These are phyloP conservation scores for Wickerhamiella azyma DNA, from an alignment of 805 yeast genomes.

Conservation along the genomic window DNA sequence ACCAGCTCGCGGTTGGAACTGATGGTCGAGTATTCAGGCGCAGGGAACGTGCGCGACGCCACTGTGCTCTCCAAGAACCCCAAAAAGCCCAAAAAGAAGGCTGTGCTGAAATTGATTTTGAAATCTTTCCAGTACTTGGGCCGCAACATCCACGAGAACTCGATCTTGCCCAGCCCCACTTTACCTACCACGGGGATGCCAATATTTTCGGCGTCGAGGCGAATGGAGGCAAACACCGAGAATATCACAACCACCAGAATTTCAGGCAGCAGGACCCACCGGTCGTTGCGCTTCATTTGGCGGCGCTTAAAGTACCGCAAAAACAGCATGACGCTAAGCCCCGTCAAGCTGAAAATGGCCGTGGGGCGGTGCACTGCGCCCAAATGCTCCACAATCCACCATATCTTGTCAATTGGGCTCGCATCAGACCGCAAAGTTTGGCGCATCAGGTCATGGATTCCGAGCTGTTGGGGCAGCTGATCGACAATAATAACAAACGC, in stretches of 20 bases:
- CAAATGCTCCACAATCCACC: slow-evolving; percentile 40
- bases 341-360: slow-evolving; percentile 40
- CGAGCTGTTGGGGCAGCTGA: slow-evolving; percentile 59
- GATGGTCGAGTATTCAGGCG: slow-evolving; percentile 44
- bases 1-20: slow-evolving; percentile 84
- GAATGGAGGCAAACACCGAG: slow-evolving; percentile 40
- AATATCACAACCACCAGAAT: slow-evolving; percentile 60
- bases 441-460: slow-evolving; percentile 36
- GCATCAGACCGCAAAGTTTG: slow-evolving; percentile 34
- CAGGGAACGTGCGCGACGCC: slow-evolving; percentile 75
- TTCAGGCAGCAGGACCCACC: slow-evolving; percentile 65
- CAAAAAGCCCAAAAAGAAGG: slow-evolving; percentile 65
- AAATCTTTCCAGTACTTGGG: slow-evolving; percentile 34
- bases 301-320: slow-evolving; percentile 32
- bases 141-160: slow-evolving; percentile 44
- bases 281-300: slow-evolving; percentile 22
- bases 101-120: slow-evolving; percentile 45
- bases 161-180: slow-evolving; percentile 36
- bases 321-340: slow-evolving; percentile 35
- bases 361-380: slow-evolving; percentile 43
- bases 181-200: slow-evolving; percentile 63
- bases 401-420: slow-evolving; percentile 57
- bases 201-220: slow-evolving; percentile 22
- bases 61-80: slow-evolving; percentile 92
- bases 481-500: slow-evolving; percentile 74